Evolutionary conservation across 2,329 filamentous ascomycete species (phyloP), one percentile per base, ranked within the genome.

Genomic region (Truncatella angustata): DNA sequence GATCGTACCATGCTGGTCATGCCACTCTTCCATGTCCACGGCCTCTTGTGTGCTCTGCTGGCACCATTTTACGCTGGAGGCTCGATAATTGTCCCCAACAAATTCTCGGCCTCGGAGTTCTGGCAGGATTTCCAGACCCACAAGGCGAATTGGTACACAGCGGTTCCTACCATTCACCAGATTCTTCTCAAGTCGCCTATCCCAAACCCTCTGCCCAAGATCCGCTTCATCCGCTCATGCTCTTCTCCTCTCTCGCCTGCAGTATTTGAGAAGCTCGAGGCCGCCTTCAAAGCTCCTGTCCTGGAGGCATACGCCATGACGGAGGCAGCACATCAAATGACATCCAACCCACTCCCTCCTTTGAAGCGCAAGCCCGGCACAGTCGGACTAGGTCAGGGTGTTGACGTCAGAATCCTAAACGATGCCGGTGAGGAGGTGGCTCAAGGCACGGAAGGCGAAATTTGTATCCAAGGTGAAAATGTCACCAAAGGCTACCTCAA

Each of bases 281-380:
- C 83, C 61, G 79, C 84, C 0, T 89, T 91, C 67, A 77, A 84
- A 47, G 89, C 91, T 0, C 90, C 91, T 0, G 91, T 96, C 0
- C 79, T 96, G 16, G 91, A 95, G 73, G 91, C 91, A 9, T 95
- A 95, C 63, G 91, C 91, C 58, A 96, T 96, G 91, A 95, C 91
- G 36, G 91, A 95, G 73, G 91, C 90, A 5, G 84, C 91, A 4
- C 88, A 92, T 64, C 88, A 91, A 68, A 91, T 92, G 86, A 90
- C 88, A 1, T 90, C 86, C 23, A 88, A 87, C 72, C 85, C 84
- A 18, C 75, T 88, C 0, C 88, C 89, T 3, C 81, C 83, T 0
- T 85, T 76, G 16, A 85, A 88, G 71, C 83, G 89, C 61, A 86
- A 88, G 74, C 90, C 91, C 0, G 91, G 91, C 45, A 90, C 86